A percentile compares a stretch with the other conserved stretches of the same genome.
Conservation (phyloP, 768 basidiomycete species). For the Pholiota conissans region DNA sequence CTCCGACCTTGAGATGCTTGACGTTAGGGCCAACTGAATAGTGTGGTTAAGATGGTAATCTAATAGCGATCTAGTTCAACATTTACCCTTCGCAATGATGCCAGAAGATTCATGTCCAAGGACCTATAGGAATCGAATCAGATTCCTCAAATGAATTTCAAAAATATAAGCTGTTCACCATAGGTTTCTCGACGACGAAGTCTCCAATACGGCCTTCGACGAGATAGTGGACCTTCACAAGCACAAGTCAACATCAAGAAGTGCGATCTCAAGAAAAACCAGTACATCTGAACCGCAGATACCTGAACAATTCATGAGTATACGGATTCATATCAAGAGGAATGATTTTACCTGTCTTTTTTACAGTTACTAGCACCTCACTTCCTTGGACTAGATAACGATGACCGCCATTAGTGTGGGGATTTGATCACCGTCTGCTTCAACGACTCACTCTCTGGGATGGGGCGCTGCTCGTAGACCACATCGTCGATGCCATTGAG, state of each 20-base stretch:
- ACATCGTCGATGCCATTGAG: conserved; percentile 68
- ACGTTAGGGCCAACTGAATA: conserved; percentile 71
- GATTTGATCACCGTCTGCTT: background rate
- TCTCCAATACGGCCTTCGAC: conserved; percentile 79
- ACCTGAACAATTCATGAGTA: too few species aligned
- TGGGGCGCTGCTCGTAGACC: conserved; percentile 69
- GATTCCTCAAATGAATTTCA: background rate
- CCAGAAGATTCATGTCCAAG: conserved; percentile 95
- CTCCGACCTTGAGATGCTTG: conserved; percentile 75
- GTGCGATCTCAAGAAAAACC: background rate
- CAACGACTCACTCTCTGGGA: conserved; percentile 59
- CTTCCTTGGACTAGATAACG: conserved; percentile 53
- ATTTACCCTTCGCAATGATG: conserved; percentile 63
- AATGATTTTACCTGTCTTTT: conserved; percentile 74
- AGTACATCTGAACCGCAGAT: conserved; percentile 89
- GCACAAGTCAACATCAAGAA: background rate
- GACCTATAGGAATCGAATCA: conserved; percentile 41
- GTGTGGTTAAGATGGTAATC: background rate
- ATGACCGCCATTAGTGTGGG: conserved; percentile 3
- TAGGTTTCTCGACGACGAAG: conserved; percentile 77
- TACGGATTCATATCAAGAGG: background rate
- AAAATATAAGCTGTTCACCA: conserved; percentile 43
- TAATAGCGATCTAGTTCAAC: background rate
- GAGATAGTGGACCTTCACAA: conserved; percentile 69
- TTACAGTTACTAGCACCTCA: conserved; percentile 87